Conservation (phyloP, 2,329 filamentous ascomycete species). For the Colletotrichum sp. region DNA sequence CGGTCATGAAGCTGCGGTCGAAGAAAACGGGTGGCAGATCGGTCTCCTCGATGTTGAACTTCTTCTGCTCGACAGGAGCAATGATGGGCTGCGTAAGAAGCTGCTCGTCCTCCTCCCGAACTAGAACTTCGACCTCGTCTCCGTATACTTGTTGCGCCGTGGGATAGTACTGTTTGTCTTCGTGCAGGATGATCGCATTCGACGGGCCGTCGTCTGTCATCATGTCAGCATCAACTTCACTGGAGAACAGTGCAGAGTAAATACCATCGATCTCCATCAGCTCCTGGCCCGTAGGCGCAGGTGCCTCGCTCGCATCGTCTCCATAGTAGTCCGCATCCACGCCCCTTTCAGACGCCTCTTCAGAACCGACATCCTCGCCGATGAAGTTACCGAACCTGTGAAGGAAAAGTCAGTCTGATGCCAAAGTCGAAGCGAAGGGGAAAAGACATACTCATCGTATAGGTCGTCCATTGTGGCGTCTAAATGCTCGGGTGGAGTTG, state of each 20-base stretch:
- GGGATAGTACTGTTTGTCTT: constrained; percentile 99
- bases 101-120: constrained; percentile 97
- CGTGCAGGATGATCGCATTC: constrained; percentile 96
- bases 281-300: constrained; percentile 74
- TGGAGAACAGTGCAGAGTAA: constrained; percentile 20
- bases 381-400: constrained; percentile 96
- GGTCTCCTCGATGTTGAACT: constrained; percentile 91
- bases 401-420: neutral
- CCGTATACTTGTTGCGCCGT: constrained; percentile 98
- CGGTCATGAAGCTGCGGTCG: constrained; percentile 90
- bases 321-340: constrained; percentile 80
- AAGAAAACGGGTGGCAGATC: constrained; percentile 90
- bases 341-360: constrained; percentile 82
- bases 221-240: neutral
- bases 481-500: neutral
- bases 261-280: constrained; percentile 91
- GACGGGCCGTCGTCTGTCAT: constrained; percentile 72
- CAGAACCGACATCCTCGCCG: constrained; percentile 85
- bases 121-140: constrained; percentile 89
- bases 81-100: constrained; percentile 92
- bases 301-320: constrained; percentile 71
- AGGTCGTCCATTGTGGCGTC: constrained; percentile 81
- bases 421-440: neutral
- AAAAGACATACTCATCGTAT: constrained; percentile 80
- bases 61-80: constrained; percentile 90